A percentile compares a stretch with the other conserved stretches of the same genome.
phyloP scores from a whole-genome alignment of 73 alveolate species.

The Effrenium voratum region DNA sequence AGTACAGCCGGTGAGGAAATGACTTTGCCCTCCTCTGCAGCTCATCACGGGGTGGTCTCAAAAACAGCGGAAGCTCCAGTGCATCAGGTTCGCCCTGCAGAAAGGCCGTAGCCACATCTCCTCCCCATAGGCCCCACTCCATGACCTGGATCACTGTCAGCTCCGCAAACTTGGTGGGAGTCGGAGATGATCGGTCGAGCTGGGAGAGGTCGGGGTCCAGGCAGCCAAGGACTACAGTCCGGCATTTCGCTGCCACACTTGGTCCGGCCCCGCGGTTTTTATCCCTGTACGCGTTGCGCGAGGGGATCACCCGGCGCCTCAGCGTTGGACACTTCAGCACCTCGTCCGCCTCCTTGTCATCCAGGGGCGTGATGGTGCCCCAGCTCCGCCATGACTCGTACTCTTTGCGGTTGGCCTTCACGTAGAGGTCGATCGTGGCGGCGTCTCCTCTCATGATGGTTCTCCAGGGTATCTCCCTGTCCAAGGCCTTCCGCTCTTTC shows the following conservation, averaged over 20 bases:
- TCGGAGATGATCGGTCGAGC: neutral
- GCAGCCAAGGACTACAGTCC: slow-evolving; percentile 47
- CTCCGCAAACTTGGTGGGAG: neutral
- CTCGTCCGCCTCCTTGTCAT: neutral
- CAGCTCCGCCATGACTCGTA: slow-evolving; percentile 37
- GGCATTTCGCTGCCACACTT: neutral
- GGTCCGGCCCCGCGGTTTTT: neutral
- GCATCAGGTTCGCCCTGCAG: slow-evolving; percentile 29
- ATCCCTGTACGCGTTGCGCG: slow-evolving; percentile 38
- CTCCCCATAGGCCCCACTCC: neutral
- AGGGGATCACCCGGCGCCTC: neutral
- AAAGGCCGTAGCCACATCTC: slow-evolving; percentile 50
- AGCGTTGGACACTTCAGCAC: neutral
- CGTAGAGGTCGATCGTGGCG: neutral
- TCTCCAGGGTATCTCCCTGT: slow-evolving; percentile 13
- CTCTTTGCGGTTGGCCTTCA: slow-evolving; percentile 22
- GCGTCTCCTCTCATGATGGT: neutral
- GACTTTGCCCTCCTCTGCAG: neutral
- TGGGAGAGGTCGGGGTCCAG: slow-evolving; percentile 20
- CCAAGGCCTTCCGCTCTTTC: slow-evolving; percentile 32
- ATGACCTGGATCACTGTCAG: neutral
- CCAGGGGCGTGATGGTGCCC: neutral
- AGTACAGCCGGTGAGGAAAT: neutral
- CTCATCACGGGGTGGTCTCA: slow-evolving; percentile 35
- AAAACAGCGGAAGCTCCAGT: neutral